Conservation (phyloP, 1,284 basidiomycete species). For the Gymnopus androsaceus region DNA sequence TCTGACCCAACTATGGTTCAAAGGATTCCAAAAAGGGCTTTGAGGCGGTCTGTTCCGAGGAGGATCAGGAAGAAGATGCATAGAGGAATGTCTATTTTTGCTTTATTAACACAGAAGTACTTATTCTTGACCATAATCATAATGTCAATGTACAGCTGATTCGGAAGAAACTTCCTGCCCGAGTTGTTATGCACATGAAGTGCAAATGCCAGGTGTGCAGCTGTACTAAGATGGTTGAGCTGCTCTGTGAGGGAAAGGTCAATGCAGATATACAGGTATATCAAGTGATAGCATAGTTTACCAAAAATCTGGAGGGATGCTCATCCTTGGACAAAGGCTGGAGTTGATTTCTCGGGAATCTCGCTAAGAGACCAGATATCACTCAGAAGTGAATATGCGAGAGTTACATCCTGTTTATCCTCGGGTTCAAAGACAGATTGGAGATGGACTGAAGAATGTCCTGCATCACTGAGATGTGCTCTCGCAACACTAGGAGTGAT, state of each 20-base stretch:
- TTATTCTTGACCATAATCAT: slow-evolving; percentile 42
- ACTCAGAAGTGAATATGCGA: slow-evolving; percentile 27
- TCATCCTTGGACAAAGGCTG: slow-evolving; percentile 20
- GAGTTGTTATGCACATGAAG: slow-evolving; percentile 23
- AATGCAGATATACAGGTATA: slow-evolving; percentile 33
- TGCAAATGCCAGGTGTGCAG: slow-evolving; percentile 31
- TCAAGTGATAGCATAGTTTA: slow-evolving; percentile 16
- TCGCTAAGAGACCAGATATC: slow-evolving; percentile 29
- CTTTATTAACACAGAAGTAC: slow-evolving; percentile 38
- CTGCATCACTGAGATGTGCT: slow-evolving; percentile 15
- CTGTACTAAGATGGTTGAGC: slow-evolving; percentile 35
- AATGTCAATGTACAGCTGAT: slow-evolving; percentile 33
- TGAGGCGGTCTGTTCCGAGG: slow-evolving; percentile 38
- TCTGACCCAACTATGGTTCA: slow-evolving; percentile 37
- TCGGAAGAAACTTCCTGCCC: slow-evolving; percentile 29
- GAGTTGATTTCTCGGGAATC: slow-evolving; percentile 12
- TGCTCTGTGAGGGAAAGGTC: slow-evolving; percentile 36
- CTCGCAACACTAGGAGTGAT: slow-evolving; percentile 25
- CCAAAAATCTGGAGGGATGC: slow-evolving; percentile 27
- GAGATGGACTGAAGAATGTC: too few species aligned
- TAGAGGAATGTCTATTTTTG: slow-evolving; percentile 34
- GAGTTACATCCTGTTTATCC: slow-evolving; percentile 35
- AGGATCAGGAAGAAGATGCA: slow-evolving; percentile 40
- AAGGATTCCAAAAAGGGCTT: slow-evolving; percentile 36
- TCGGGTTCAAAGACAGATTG: slow-evolving; percentile 30